Evolutionary conservation across 2,329 filamentous ascomycete genomes (phyloP), one percentile per base, ranked within the genome.

Genomic region (Paraphoma sp.): DNA sequence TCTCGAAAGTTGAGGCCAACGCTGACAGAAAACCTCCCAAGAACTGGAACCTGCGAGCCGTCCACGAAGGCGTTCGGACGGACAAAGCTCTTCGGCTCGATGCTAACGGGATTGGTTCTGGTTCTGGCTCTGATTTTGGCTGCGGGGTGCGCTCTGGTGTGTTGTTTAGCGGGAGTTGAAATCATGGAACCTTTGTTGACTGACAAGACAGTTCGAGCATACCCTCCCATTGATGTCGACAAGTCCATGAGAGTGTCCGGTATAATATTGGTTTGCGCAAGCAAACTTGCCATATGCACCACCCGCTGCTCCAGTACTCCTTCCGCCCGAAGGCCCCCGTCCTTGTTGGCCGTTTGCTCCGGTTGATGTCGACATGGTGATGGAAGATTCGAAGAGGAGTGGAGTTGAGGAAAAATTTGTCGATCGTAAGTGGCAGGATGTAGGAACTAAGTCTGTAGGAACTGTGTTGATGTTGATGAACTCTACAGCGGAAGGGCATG

Each of bases 191-290:
- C 52, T 53, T 48, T 54, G 51, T 49, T 43, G 51, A 63, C 64
- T 62, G 48, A 70, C 67, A 60, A 61, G 58, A 54, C 67, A 70
- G 54, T 66, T 62, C 33, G 62, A 57, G 56, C 67, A 70, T 44
- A 64, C 33, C 38, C 52, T 51, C 49, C 54, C 65, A 54, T 64
- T 62, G 16, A 54, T 54, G 50, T 64, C 58, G 12, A 69, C 60
- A 45, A 59, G 57, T 42, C 56, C 59, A 29, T 64, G 56, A 14
- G 65, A 65, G 46, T 68, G 67, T 8, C 61, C 63, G n/a, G 59
- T 51, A n/a, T 14, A 11, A n/a, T 63, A 54, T 38, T 57, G 56
- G 48, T 59, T 67, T 29, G 50, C 48, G 61, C 67, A 70, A 11
- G 53, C 56, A 29, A 67, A 63, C 48, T 58, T 64, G 45, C 51